A percentile compares a stretch with the other conserved stretches of the same genome.
Evolutionary conservation across 768 basidiomycete genomes (phyloP).

Genomic region (Suillus sp.): DNA sequence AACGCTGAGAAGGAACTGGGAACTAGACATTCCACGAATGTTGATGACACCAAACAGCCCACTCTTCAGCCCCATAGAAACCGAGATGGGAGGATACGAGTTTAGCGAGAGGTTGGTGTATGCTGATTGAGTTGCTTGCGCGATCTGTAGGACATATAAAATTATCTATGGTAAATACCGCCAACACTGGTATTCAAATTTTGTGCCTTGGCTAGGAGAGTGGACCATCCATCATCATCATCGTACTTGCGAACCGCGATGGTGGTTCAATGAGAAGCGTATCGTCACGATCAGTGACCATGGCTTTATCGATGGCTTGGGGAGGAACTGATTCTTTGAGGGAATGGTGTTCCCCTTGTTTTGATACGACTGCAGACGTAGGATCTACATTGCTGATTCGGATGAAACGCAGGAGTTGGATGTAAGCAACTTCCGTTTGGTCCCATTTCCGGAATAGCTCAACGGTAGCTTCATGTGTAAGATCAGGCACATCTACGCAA

Average conservation of each 20-base stretch:
- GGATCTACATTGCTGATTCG: constrained; percentile 67
- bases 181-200: constrained; percentile 4
- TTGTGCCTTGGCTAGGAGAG: constrained; percentile 18
- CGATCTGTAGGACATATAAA: constrained; percentile 20
- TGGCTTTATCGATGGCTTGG: constrained; percentile 24
- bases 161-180: constrained; percentile 7
- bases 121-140: constrained; percentile 24
- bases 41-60: constrained; percentile 20
- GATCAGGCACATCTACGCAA: constrained; percentile 70
- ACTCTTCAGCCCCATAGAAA: constrained; percentile 32
- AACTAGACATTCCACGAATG: constrained; percentile 47
- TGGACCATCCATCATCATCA: constrained; percentile 39
- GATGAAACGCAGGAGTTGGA: constrained; percentile 73
- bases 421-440: constrained; percentile 69
- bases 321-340: constrained; percentile 23
- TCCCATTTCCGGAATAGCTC: constrained; percentile 79
- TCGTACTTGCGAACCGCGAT: constrained; percentile 40
- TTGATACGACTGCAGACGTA: constrained; percentile 50
- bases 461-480: constrained; percentile 72
- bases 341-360: constrained; percentile 57
- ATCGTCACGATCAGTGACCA: constrained; percentile 32
- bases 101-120: constrained; percentile 38
- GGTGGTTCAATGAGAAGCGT: constrained; percentile 31
- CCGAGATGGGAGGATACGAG: constrained; percentile 30
- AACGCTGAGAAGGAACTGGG: constrained; percentile 71